These are phyloP conservation scores for Debaryomyces prosopidis DNA, from an alignment of 805 yeast genomes.

Conservation along the genomic window DNA sequence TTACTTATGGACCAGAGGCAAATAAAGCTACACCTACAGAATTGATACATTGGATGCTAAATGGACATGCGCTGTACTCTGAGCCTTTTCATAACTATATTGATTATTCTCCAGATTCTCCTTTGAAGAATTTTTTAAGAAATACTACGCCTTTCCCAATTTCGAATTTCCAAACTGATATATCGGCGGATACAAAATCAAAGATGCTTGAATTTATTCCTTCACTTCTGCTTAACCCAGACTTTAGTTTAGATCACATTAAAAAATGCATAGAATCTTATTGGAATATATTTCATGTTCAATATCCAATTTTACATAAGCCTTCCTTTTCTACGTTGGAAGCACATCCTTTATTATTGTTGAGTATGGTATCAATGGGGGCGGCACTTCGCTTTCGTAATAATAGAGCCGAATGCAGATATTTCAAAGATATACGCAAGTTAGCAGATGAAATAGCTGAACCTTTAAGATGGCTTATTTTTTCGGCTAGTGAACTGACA, in stretches of 20 bases:
- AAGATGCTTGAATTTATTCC: not conserved
- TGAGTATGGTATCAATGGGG: constrained; percentile 55
- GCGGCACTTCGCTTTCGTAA: constrained; percentile 37
- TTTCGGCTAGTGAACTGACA: constrained; percentile 62
- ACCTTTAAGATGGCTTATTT: constrained; percentile 66
- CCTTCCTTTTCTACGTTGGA: constrained; percentile 52
- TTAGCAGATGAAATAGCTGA: constrained; percentile 48
- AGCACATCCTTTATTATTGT: constrained; percentile 47
- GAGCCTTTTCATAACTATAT: not conserved
- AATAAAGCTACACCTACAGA: not conserved
- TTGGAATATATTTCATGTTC: constrained; percentile 57
- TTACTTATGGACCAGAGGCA: too few species aligned
- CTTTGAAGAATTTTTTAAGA: constrained; percentile 3
- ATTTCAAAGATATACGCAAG: constrained; percentile 12
- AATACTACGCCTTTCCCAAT: constrained; percentile 1
- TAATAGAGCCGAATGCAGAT: constrained; percentile 13
- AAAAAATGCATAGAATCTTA: constrained; percentile 26
- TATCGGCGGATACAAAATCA: not conserved
- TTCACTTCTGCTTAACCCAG: not conserved
- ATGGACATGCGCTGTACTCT: too few species aligned
- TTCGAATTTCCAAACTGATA: not conserved
- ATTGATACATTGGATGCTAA: too few species aligned
- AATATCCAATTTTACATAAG: constrained; percentile 54
- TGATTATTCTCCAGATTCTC: constrained; percentile 8
- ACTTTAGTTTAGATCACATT: constrained; percentile 3